Conservation (phyloP, 2,329 filamentous ascomycete genomes). For the Leptographium radiaticola region DNA sequence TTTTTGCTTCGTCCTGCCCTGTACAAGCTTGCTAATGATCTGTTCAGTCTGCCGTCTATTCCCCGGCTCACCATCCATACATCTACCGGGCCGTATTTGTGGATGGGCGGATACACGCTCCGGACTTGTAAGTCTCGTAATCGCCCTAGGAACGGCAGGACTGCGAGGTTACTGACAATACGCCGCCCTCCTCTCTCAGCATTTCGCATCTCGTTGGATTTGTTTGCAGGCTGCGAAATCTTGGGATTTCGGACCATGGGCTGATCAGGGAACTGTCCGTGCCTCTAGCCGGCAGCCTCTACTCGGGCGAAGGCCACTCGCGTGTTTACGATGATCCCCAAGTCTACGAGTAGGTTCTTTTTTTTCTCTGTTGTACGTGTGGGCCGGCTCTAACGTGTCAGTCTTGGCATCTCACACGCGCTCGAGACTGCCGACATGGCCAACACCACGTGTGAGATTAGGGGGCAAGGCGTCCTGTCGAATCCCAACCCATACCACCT, state of each 20-base stretch:
- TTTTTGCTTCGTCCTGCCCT: neutral
- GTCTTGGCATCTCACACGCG: slow-evolving; percentile 57
- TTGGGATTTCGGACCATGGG: slow-evolving; percentile 86
- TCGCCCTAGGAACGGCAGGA: too few species aligned
- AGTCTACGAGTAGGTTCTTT: slow-evolving; percentile 49
- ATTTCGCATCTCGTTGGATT: slow-evolving; percentile 89
- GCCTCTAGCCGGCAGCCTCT: slow-evolving; percentile 80
- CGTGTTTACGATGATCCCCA: slow-evolving; percentile 80
- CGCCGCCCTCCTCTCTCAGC: slow-evolving; percentile 18
- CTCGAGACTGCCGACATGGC: slow-evolving; percentile 54
- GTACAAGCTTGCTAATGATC: neutral
- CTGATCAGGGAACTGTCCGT: slow-evolving; percentile 80
- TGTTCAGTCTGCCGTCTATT: slow-evolving; percentile 64
- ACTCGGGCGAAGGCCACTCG: slow-evolving; percentile 85
- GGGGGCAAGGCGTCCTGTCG: slow-evolving; percentile 33
- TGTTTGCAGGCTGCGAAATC: slow-evolving; percentile 82
- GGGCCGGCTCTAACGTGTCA: slow-evolving; percentile 7
- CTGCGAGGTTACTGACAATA: neutral
- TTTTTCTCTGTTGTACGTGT: slow-evolving; percentile 2
- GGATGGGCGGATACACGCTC: slow-evolving; percentile 80
- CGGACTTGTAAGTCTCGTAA: slow-evolving; percentile 54
- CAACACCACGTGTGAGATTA: slow-evolving; percentile 33
- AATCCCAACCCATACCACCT: slow-evolving; percentile 76
- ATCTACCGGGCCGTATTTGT: slow-evolving; percentile 95
- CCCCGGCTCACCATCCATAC: slow-evolving; percentile 76